Conservation (phyloP, 2,329 filamentous ascomycete species). For the Colletotrichum cuscutae region DNA sequence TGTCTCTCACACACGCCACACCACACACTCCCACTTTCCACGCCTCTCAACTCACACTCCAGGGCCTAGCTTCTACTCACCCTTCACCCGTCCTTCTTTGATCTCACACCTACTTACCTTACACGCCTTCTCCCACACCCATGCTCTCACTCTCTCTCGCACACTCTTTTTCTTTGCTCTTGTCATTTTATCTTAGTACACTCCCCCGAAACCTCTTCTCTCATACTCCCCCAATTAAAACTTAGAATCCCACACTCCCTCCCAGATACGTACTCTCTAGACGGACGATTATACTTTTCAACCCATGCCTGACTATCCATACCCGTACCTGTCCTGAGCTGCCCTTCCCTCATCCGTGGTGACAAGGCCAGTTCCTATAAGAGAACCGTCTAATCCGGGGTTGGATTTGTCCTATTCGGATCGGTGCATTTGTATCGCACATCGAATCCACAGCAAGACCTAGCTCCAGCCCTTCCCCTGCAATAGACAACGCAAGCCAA, state of each 20-base stretch:
- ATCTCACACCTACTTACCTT: conserved; percentile 8
- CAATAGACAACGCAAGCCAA: conserved; percentile 26
- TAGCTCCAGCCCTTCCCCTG: conserved; percentile 31
- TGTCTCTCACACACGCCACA: conserved; percentile 35
- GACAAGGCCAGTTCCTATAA: conserved; percentile 31
- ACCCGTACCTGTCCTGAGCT: conserved; percentile 31
- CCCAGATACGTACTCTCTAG: conserved; percentile 15
- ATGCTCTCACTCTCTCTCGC: background rate
- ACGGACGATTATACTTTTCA: conserved; percentile 32
- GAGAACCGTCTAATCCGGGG: conserved; percentile 33
- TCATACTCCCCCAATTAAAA: background rate
- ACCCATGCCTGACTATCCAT: conserved; percentile 30
- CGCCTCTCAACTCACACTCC: conserved; percentile 7
- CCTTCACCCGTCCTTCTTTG: background rate
- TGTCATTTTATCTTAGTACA: conserved; percentile 19
- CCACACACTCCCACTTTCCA: conserved; percentile 27
- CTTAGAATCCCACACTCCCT: conserved; percentile 22
- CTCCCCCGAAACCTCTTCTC: conserved; percentile 4
- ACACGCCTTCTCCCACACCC: conserved; percentile 9
- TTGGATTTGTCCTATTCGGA: background rate
- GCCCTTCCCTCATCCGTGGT: conserved; percentile 19
- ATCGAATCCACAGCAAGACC: conserved; percentile 16
- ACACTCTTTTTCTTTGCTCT: conserved; percentile 4
- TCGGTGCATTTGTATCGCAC: conserved; percentile 23
- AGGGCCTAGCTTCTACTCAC: background rate